phyloP scores from a whole-genome alignment of 345 rosid species.

The Brassica juncea region DNA sequence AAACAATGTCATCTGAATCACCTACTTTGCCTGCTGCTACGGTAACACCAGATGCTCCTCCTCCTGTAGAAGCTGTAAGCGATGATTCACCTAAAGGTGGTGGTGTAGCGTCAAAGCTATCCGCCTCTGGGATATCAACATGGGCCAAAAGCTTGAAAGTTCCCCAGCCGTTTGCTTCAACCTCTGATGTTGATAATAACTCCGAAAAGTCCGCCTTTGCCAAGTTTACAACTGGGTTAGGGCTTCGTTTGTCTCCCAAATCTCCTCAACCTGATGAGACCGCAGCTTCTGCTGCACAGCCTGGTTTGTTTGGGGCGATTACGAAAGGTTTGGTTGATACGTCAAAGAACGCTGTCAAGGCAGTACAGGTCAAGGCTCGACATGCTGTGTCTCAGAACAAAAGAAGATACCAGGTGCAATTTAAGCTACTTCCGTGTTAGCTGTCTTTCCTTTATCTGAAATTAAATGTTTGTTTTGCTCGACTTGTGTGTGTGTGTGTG shows the following conservation, averaged over 20 bases:
- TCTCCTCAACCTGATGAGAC: conserved; percentile 58
- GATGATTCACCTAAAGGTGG: conserved; percentile 52
- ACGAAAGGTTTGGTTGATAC: conserved; percentile 80
- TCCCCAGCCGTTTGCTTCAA: conserved; percentile 60
- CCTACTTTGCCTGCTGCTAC: conserved; percentile 43
- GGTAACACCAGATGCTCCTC: conserved; percentile 42
- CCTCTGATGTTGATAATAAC: conserved; percentile 48
- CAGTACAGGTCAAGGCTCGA: conserved; percentile 87
- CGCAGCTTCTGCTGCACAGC: conserved; percentile 45
- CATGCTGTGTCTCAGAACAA: conserved; percentile 90
- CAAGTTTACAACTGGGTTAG: conserved; percentile 74
- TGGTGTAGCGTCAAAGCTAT: conserved; percentile 52
- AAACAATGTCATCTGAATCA: conserved; percentile 47
- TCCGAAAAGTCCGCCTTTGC: conserved; percentile 67
- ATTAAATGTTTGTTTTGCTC: background rate
- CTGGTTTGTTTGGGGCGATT: conserved; percentile 72
- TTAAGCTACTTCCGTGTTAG: conserved; percentile 13
- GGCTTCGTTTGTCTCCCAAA: conserved; percentile 67
- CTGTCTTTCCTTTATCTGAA: background rate
- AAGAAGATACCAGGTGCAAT: conserved; percentile 73
- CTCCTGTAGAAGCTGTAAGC: conserved; percentile 41
- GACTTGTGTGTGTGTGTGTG: conserved; percentile 15
- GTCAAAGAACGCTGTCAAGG: conserved; percentile 87
- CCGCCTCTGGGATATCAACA: conserved; percentile 59
- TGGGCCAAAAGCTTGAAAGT: conserved; percentile 80